A percentile compares a stretch with the other conserved stretches of the same genome.
These are phyloP conservation scores for Gaeumannomyces sp. DNA, from an alignment of 2,329 filamentous ascomycete species.

Conservation along the genomic window DNA sequence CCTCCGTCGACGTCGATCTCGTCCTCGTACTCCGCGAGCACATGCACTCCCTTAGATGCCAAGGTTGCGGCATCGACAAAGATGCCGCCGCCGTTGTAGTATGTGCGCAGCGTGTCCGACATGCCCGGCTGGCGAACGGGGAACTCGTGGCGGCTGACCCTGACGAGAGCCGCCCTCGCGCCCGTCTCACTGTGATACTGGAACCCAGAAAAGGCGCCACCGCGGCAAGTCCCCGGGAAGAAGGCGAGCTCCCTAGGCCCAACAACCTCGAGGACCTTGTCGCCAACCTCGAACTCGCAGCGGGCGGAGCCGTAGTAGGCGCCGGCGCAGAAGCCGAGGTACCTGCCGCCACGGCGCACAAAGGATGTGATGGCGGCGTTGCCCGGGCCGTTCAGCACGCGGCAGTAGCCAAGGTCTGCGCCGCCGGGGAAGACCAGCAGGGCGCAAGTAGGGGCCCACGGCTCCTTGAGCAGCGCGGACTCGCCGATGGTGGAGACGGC, in stretches of 20 bases:
- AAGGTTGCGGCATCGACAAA: constrained; percentile 73
- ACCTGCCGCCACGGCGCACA: constrained; percentile 77
- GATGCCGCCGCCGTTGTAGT: constrained; percentile 92
- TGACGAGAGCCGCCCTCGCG: constrained; percentile 64
- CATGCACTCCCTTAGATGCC: constrained; percentile 61
- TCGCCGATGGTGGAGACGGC: constrained; percentile 83
- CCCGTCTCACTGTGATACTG: constrained; percentile 84
- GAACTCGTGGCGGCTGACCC: constrained; percentile 56
- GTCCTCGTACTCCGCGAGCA: constrained; percentile 75
- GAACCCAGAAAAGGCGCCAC: constrained; percentile 83
- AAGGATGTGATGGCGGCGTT: constrained; percentile 81
- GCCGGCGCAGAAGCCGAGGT: constrained; percentile 88
- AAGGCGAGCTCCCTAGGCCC: constrained; percentile 81
- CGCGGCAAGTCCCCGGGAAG: constrained; percentile 80
- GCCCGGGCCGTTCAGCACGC: constrained; percentile 77
- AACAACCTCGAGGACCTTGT: constrained; percentile 74
- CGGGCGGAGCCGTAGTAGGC: constrained; percentile 78
- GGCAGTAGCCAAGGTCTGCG: constrained; percentile 88
- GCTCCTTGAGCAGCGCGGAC: constrained; percentile 76
- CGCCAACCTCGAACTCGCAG: constrained; percentile 90
- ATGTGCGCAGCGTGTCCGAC: constrained; percentile 62
- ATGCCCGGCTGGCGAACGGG: constrained; percentile 28
- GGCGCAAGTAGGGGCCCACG: constrained; percentile 81
- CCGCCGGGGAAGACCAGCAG: constrained; percentile 89
- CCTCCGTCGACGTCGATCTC: constrained; percentile 71